A percentile compares a stretch with the other conserved stretches of the same genome.
phyloP scores from a whole-genome alignment of 75 land plant species.

The Azolla pinnata region DNA sequence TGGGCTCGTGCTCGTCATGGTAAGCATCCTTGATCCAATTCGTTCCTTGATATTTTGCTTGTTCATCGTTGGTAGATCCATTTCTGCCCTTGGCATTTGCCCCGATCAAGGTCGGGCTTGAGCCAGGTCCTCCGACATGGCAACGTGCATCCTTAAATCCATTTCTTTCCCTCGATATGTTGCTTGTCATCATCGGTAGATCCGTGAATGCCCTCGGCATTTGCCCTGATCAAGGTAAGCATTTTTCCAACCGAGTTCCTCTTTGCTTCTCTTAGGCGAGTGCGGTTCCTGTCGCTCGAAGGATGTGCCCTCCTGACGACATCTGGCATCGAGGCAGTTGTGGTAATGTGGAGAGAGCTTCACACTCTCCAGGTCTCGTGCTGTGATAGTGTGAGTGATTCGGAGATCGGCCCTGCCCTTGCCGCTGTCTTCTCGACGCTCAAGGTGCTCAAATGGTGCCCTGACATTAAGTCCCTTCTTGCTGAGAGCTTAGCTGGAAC shows the following conservation, averaged over 20 bases:
- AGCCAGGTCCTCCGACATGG: no score
- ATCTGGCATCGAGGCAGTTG: conserved; percentile 22
- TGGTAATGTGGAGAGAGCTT: conserved; percentile 26
- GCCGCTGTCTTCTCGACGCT: conserved; percentile 19
- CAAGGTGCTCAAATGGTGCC: conserved; percentile 38
- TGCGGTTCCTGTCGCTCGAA: conserved; percentile 20
- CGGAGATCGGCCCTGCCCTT: conserved; percentile 27
- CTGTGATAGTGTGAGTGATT: conserved; percentile 27
- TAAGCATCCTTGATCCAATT: no score
- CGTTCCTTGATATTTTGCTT: no score
- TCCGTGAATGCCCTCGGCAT: no score
- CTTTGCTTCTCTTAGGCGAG: conserved; percentile 13
- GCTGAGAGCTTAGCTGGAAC: conserved; percentile 27
- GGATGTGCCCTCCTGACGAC: conserved; percentile 32
- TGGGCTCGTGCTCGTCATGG: no score
- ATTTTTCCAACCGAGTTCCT: conserved; percentile 1
- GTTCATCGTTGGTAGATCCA: no score
- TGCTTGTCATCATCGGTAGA: no score
- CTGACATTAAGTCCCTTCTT: conserved; percentile 31
- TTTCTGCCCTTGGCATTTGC: no score
- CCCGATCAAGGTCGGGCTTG: no score
- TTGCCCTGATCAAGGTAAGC: neutral
- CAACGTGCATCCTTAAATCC: no score
- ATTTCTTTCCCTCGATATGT: no score
- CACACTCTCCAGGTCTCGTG: conserved; percentile 24